These are phyloP conservation scores for Aspergillus ibericus DNA, from an alignment of 2,329 filamentous ascomycete species.

Conservation along the genomic window DNA sequence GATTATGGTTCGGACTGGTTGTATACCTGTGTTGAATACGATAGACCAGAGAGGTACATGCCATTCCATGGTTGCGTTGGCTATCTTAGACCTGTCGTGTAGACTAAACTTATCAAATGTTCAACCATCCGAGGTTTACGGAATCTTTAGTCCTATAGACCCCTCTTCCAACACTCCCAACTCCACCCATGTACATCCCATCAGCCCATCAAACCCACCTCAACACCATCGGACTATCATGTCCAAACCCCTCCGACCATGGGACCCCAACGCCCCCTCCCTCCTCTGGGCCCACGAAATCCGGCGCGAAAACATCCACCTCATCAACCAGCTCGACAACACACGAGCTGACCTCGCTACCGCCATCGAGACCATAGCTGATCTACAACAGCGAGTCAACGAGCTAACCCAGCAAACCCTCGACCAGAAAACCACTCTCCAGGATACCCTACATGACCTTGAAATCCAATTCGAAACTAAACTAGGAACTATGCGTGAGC, in stretches of 20 bases:
- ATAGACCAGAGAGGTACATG: constrained; percentile 38
- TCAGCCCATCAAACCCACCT: background rate
- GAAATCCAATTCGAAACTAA: background rate
- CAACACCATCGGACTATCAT: background rate
- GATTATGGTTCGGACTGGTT: constrained; percentile 34
- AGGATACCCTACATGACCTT: background rate
- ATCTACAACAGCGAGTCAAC: constrained; percentile 4
- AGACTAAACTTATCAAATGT: too few relatives aligned
- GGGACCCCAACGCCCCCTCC: constrained; percentile 15
- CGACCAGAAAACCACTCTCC: background rate
- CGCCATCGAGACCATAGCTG: constrained; percentile 6
- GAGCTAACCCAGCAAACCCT: constrained; percentile 1
- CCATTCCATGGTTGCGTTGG: constrained; percentile 24
- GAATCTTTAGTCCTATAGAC: background rate
- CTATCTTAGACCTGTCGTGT: background rate
- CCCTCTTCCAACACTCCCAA: background rate
- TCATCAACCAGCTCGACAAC: constrained; percentile 28
- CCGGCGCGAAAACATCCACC: constrained; percentile 37
- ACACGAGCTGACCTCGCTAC: constrained; percentile 17
- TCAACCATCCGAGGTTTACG: too few relatives aligned
- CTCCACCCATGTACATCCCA: background rate
- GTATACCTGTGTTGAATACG: constrained; percentile 29
- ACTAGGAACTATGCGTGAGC: background rate
- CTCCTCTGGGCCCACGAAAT: constrained; percentile 43
- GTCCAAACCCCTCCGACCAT: constrained; percentile 1